phyloP scores from a whole-genome alignment of 768 basidiomycete genomes.

The Boletus patriciae region DNA sequence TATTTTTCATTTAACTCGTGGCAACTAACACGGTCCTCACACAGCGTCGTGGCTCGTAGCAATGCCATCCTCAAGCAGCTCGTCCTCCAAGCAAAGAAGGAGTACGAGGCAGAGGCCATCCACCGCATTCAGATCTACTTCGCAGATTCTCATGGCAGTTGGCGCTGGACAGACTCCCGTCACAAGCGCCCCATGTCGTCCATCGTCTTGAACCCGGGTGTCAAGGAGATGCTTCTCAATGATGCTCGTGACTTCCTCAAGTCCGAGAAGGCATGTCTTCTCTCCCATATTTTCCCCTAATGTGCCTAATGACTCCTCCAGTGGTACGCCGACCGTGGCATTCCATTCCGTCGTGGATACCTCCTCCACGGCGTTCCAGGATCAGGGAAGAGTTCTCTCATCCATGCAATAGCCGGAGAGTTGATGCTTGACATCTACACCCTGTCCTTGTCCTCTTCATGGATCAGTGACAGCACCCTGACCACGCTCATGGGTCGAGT shows the following conservation, averaged over 20 bases:
- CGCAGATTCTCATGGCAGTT: conserved; percentile 83
- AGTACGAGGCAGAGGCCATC: conserved; percentile 84
- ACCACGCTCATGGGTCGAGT: conserved; percentile 86
- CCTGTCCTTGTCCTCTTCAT: conserved; percentile 79
- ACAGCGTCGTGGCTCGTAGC: conserved; percentile 77
- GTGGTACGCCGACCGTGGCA: conserved; percentile 94
- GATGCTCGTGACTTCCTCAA: conserved; percentile 83
- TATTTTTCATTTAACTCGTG: conserved; percentile 16
- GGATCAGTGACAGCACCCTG: conserved; percentile 86
- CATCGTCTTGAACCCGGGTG: conserved; percentile 84
- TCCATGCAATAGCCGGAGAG: conserved; percentile 86
- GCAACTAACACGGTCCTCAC: conserved; percentile 12
- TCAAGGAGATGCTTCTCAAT: conserved; percentile 84
- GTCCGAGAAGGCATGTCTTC: conserved; percentile 65
- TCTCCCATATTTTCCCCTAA: not conserved
- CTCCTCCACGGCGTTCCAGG: conserved; percentile 83
- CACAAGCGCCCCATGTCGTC: conserved; percentile 88
- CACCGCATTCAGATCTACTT: conserved; percentile 89
- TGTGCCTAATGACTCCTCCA: conserved; percentile 25
- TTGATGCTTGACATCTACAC: conserved; percentile 92
- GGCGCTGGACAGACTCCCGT: conserved; percentile 85
- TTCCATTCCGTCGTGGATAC: conserved; percentile 88
- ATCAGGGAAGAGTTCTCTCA: conserved; percentile 83
- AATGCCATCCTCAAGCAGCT: conserved; percentile 87
- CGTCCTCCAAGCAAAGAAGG: conserved; percentile 84